Conservation (phyloP, 495 filamentous ascomycete species). For the Lindgomyces ingoldianus region DNA sequence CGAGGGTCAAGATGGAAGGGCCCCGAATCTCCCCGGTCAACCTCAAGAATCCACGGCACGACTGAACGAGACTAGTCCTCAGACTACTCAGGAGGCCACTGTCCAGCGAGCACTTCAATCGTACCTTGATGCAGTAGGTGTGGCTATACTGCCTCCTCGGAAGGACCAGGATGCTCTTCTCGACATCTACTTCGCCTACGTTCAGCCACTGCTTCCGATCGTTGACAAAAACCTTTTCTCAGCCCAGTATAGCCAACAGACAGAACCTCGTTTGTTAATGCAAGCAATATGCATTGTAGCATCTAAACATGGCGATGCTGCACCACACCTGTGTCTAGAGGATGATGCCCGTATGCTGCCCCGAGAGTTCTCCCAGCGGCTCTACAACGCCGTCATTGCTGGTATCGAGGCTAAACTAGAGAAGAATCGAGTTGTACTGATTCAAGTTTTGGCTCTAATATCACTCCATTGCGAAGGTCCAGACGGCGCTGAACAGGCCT, state of each 20-base stretch:
- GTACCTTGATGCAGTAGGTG: slow-evolving; percentile 39
- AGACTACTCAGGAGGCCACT: slow-evolving; percentile 11
- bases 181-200: slow-evolving; percentile 42
- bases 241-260: slow-evolving; percentile 24
- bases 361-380: slow-evolving; percentile 41
- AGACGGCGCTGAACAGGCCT: slow-evolving; percentile 46
- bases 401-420: slow-evolving; percentile 39
- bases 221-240: slow-evolving; percentile 40
- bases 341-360: slow-evolving; percentile 35
- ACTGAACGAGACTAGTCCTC: slow-evolving; percentile 25
- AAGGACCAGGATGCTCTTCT: slow-evolving; percentile 38
- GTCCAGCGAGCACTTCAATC: slow-evolving; percentile 34
- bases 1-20: slow-evolving; percentile 21
- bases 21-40: not conserved
- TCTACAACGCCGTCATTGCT: slow-evolving; percentile 41
- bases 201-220: slow-evolving; percentile 45
- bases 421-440: slow-evolving; percentile 43
- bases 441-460: slow-evolving; percentile 47
- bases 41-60: slow-evolving; percentile 8
- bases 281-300: slow-evolving; percentile 46
- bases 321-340: slow-evolving; percentile 34
- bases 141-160: slow-evolving; percentile 33
- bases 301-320: slow-evolving; percentile 41
- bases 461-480: slow-evolving; percentile 53
- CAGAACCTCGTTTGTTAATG: slow-evolving; percentile 36